These are phyloP conservation scores for Polytolypa hystricis DNA, from an alignment of 2,329 filamentous ascomycete genomes.

Conservation along the genomic window DNA sequence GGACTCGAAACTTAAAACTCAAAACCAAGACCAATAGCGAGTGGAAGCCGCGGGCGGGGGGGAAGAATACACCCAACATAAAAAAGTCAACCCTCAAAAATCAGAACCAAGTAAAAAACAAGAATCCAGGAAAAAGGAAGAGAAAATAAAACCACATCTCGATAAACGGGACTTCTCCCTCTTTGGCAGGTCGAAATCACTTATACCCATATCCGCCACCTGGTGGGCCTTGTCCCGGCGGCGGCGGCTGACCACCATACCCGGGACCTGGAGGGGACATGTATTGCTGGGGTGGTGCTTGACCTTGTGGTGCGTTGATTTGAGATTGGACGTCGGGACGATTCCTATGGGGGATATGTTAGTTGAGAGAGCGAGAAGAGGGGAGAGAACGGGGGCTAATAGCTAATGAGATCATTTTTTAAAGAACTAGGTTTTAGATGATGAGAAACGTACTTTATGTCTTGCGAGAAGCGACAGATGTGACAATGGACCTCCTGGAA, in stretches of 20 bases:
- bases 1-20: too few species aligned
- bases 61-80: not conserved
- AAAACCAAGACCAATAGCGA: too few species aligned
- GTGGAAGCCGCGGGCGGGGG: too few species aligned
- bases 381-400: not conserved
- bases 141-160: not conserved
- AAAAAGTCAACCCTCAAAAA: not conserved
- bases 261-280: constrained; percentile 1
- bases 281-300: not conserved
- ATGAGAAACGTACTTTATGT: constrained; percentile 10
- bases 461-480: constrained; percentile 14
- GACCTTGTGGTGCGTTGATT: not conserved
- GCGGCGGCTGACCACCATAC: not conserved
- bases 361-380: not conserved
- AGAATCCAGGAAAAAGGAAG: not conserved
- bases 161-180: too few species aligned
- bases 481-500: constrained; percentile 13
- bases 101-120: not conserved
- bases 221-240: not conserved
- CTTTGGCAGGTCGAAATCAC: not conserved
- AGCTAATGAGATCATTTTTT: too few species aligned
- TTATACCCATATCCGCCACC: constrained; percentile 5
- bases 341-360: constrained; percentile 5
- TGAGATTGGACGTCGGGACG: constrained; percentile 14
- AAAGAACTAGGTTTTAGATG: too few species aligned